Base-by-base conservation (phyloP, 163 green algal genomes). In the Coccomyxa subellipsoidea region DNA sequence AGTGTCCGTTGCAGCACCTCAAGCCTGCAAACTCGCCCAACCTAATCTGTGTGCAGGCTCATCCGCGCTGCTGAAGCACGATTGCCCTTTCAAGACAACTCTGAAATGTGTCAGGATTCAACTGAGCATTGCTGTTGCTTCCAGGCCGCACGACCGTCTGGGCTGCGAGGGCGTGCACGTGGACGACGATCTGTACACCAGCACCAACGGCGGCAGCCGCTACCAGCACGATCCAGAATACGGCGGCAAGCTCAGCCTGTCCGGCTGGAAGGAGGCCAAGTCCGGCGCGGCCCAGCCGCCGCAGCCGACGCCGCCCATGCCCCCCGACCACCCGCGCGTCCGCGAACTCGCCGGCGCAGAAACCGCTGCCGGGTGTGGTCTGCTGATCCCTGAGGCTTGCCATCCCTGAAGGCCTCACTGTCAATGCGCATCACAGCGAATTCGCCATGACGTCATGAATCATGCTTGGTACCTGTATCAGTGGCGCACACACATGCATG, bases 191-290 rank as follows among this genome's bases (percentile, higher is more conserved):
- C 34, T 83, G 47, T 86, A 86, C 78, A 81, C n/a, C 21, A 77
- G 4, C 35, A 86, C 82, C n/a, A 86, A 86, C 36, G 78, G 82
- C 18, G 66, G 82, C 78, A 83, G 78, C 71, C 69, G 71, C 18
- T 86, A 86, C 71, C 70, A 39, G 21, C 82, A 81, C 72, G 82
- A 86, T 34, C 82, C 82, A 23, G 71, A 86, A 34, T 86, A 81
- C 75, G 82, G 82, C 7, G 82, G 82, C 71, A 86, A 86, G 71
- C 40, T 86, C 15, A 79, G 38, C 78, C 69, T 86, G 75, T 38
- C 70, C 70, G 21, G 70, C 27, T 40, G 31, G 32, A 31, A 40
- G 32, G 32, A 38, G 32, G 32, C 32, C 31, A 40, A 77, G 15
- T n/a, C 70, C 10, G 70, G 27, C 70, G 32, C 32, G 1, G 10